phyloP scores from a whole-genome alignment of 2,329 filamentous ascomycete genomes.

The Drechslera avenae region DNA sequence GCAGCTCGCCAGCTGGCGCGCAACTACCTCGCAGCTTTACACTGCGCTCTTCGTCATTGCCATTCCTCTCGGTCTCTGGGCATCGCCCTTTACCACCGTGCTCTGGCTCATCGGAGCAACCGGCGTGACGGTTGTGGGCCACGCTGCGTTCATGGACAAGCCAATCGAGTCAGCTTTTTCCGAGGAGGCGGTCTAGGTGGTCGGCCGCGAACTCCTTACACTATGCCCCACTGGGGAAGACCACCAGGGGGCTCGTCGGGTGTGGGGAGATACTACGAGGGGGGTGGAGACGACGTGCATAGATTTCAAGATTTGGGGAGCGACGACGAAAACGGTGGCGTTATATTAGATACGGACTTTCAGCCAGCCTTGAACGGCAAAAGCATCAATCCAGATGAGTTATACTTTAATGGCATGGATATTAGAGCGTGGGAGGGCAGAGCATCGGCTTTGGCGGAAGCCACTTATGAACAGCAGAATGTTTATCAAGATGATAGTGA shows the following conservation, averaged over 20 bases:
- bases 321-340: slow-evolving; percentile 56
- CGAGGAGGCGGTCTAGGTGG: slow-evolving; percentile 99
- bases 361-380: slow-evolving; percentile 40
- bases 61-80: slow-evolving; percentile 82
- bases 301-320: slow-evolving; percentile 71
- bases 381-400: slow-evolving; percentile 51
- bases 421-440: slow-evolving; percentile 48
- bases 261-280: slow-evolving; percentile 57
- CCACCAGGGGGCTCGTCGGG: slow-evolving; percentile 76
- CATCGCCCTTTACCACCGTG: slow-evolving; percentile 81
- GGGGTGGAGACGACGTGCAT: slow-evolving; percentile 51
- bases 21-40: slow-evolving; percentile 92
- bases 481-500: slow-evolving; percentile 59
- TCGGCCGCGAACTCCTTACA: slow-evolving; percentile 98
- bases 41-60: slow-evolving; percentile 82
- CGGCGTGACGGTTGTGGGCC: slow-evolving; percentile 90
- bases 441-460: slow-evolving; percentile 54
- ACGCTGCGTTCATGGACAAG: slow-evolving; percentile 96
- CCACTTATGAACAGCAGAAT: slow-evolving; percentile 56
- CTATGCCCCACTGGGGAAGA: slow-evolving; percentile 98
- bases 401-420: slow-evolving; percentile 57
- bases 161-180: slow-evolving; percentile 99
- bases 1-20: slow-evolving; percentile 79
- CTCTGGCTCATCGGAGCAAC: slow-evolving; percentile 97
- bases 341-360: slow-evolving; percentile 49